phyloP scores from a whole-genome alignment of 257 asterid genomes.

The Datura wrightii region DNA sequence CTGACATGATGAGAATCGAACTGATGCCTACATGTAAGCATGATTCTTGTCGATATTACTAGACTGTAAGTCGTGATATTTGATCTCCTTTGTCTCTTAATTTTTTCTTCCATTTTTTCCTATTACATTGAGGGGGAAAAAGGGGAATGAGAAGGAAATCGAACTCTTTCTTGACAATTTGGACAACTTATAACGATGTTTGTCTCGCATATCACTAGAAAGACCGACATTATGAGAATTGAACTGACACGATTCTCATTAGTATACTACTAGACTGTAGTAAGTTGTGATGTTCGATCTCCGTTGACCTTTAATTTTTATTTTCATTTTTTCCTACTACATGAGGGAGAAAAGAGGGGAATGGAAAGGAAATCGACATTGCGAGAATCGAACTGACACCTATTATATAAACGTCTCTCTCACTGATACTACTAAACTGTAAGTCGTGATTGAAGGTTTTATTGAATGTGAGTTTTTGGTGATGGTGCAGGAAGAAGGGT shows the following conservation, averaged over 20 bases:
- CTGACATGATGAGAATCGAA: background rate
- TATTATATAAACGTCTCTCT: background rate
- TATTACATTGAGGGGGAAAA: too few species aligned
- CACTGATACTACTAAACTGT: background rate
- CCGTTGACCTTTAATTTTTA: background rate
- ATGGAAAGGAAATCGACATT: background rate
- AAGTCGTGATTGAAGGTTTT: background rate
- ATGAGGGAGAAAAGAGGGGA: background rate
- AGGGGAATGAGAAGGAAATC: too few species aligned
- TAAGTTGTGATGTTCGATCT: background rate
- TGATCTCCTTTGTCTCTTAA: background rate
- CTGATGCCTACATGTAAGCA: background rate
- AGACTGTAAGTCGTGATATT: background rate
- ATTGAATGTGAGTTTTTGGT: constrained; percentile 28
- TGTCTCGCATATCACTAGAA: too few species aligned
- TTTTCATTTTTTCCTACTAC: background rate
- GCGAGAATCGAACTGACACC: background rate
- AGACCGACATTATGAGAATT: background rate
- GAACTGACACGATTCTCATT: background rate
- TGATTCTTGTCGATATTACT: background rate
- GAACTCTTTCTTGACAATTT: too few species aligned
- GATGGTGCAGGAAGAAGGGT: constrained; percentile 66
- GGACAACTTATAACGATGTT: too few species aligned
- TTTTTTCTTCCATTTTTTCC: background rate
- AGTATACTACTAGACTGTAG: background rate